Conservation (phyloP, 768 basidiomycete genomes). For the Pleurotus citrinopileatus region DNA sequence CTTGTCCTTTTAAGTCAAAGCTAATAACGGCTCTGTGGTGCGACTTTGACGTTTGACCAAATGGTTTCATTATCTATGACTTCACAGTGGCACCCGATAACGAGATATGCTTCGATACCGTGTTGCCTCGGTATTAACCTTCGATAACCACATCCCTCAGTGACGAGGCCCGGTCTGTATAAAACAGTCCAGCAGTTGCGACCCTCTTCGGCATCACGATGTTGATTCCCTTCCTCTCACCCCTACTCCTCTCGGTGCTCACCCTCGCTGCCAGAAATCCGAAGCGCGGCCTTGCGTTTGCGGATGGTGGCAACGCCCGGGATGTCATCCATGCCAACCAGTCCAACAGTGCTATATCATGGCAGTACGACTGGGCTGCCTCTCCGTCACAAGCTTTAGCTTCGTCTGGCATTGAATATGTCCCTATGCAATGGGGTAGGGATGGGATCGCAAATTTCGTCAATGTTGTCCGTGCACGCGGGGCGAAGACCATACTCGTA, state of each 20-base stretch:
- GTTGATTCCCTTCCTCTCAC: background rate
- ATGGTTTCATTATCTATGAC: no score
- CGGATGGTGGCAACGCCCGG: constrained; percentile 20
- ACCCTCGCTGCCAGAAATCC: constrained; percentile 27
- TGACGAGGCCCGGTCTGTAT: no score
- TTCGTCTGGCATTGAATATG: constrained; percentile 27
- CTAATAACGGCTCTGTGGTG: no score
- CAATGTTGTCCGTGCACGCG: constrained; percentile 24
- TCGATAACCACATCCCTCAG: no score
- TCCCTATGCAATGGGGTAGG: constrained; percentile 39
- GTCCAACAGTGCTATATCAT: constrained; percentile 26
- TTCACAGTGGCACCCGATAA: no score
- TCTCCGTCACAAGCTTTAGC: constrained; percentile 27
- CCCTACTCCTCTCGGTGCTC: background rate
- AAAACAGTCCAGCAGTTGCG: no score
- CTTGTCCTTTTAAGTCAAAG: no score
- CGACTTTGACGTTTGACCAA: no score
- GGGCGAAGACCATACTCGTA: constrained; percentile 38
- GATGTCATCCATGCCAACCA: constrained; percentile 27
- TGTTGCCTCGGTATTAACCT: no score
- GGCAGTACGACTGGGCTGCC: constrained; percentile 43
- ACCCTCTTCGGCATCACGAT: background rate
- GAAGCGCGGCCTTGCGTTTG: constrained; percentile 34
- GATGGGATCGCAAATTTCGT: constrained; percentile 26
- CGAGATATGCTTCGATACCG: no score